A percentile compares a stretch with the other conserved stretches of the same genome.
Conservation (phyloP, 2,329 filamentous ascomycete genomes). For the Daldinia eschscholtzii region DNA sequence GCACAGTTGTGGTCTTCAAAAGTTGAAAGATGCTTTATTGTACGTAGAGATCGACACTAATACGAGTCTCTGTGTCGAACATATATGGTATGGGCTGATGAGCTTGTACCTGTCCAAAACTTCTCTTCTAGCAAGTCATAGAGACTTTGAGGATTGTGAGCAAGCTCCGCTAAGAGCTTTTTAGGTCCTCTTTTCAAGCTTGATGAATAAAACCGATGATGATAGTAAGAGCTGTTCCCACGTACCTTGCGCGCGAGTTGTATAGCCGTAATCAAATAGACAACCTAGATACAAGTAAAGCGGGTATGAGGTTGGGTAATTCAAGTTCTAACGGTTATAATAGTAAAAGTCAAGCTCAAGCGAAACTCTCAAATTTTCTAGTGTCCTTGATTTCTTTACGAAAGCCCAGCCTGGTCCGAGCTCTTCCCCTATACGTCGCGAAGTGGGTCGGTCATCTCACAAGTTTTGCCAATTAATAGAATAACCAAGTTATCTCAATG, state of each 20-base stretch:
- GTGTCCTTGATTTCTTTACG: background rate
- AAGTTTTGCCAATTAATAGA: background rate
- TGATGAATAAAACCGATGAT: constrained; percentile 5
- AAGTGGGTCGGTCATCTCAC: background rate
- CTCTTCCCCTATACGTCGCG: background rate
- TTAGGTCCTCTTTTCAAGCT: constrained; percentile 1
- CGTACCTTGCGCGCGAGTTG: constrained; percentile 20
- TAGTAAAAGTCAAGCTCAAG: background rate
- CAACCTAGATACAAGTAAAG: background rate
- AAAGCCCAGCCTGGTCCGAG: constrained; percentile 3
- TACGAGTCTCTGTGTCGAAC: no score
- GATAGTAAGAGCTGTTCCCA: constrained; percentile 10
- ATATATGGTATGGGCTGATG: background rate
- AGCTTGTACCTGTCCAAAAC: background rate
- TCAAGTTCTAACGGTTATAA: background rate
- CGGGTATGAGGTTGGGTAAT: background rate
- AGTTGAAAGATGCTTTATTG: background rate
- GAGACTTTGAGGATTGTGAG: background rate
- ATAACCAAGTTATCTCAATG: background rate
- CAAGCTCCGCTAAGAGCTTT: constrained; percentile 30
- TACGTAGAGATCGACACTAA: background rate
- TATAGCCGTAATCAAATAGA: background rate
- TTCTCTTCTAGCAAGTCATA: background rate
- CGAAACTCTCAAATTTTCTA: constrained; percentile 17
- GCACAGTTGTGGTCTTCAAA: background rate